Evolutionary conservation across 208 protist genomes (phyloP), one percentile per base, ranked within the genome.

Genomic region (Acanthamoeba triangularis): DNA sequence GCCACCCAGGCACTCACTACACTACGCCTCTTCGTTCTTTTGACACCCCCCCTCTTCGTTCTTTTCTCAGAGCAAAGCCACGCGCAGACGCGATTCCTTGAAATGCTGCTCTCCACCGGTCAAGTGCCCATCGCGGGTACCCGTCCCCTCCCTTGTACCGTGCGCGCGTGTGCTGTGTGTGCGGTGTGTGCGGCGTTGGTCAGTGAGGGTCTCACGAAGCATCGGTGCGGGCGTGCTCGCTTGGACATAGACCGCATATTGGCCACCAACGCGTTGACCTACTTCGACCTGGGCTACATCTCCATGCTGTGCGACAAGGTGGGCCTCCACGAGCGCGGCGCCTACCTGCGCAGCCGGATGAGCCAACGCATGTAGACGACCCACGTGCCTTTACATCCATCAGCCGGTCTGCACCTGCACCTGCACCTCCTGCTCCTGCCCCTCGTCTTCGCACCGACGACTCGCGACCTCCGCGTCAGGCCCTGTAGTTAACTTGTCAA

Each of bases 241-340:
- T 16, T 78, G 8, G 4, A 10, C 20, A 0, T n/a, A 88, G 80
- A 88, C 80, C 80, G 80, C 20, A 88, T 88, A 7, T n/a, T 88
- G 80, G 49, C 80, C 1, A 88, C 80, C 44, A 88, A 88, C 23
- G 80, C 80, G 44, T 35, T 88, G 49, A 88, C 47, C 28, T 65
- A n/a, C 49, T 88, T 88, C 49, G 80, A 88, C 30, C 33, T 30
- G 6, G 80, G 80, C 52, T 88, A 88, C 80, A 88, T 88, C 80
- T 88, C 80, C 49, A 88, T 88, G 80, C 49, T 88, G 47, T 88
- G 80, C 49, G 80, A 88, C n/a, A 88, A 88, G 80, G 80, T 41
- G 4, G 80, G 80, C 49, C 80, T 88, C 13, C 63, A n/a, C 30
- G 80, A 88, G 28, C 80, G 80, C n/a, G 80, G 47, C 52, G 80